Evolutionary conservation across 164 flowering plant species (phyloP).

Genomic region (Umbilicus rupestris): DNA sequence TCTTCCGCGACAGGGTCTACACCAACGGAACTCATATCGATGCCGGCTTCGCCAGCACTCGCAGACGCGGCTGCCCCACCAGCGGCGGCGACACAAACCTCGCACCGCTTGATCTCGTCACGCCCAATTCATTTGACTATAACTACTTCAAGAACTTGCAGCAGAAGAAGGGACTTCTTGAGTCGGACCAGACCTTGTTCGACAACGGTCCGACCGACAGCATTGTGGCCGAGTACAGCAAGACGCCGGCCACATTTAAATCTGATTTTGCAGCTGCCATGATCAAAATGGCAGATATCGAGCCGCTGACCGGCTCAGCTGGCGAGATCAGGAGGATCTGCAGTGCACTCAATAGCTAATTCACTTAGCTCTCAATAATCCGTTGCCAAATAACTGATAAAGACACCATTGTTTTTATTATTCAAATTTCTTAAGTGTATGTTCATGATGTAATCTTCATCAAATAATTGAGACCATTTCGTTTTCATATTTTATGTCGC

Average conservation of each 20-base stretch:
- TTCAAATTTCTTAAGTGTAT: background rate
- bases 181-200: slow-evolving; percentile 25
- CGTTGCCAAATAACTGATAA: background rate
- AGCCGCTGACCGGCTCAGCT: slow-evolving; percentile 30
- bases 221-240: slow-evolving; percentile 23
- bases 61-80: slow-evolving; percentile 24
- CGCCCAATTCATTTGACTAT: slow-evolving; percentile 24
- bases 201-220: slow-evolving; percentile 20
- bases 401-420: background rate
- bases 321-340: slow-evolving; percentile 14
- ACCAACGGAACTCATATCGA: slow-evolving; percentile 31
- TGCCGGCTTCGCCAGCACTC: slow-evolving; percentile 27
- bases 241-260: slow-evolving; percentile 15
- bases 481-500: background rate
- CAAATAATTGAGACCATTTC: background rate
- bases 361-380: background rate
- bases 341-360: slow-evolving; percentile 11
- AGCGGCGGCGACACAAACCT: slow-evolving; percentile 18
- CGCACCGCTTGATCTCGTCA: slow-evolving; percentile 43
- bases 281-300: slow-evolving; percentile 32
- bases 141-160: slow-evolving; percentile 40
- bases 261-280: slow-evolving; percentile 33
- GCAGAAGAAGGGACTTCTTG: slow-evolving; percentile 31
- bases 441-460: background rate
- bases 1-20: slow-evolving; percentile 30